These are phyloP conservation scores for Solanum aculeatissimum DNA, from an alignment of 305 asterid species.

Conservation along the genomic window DNA sequence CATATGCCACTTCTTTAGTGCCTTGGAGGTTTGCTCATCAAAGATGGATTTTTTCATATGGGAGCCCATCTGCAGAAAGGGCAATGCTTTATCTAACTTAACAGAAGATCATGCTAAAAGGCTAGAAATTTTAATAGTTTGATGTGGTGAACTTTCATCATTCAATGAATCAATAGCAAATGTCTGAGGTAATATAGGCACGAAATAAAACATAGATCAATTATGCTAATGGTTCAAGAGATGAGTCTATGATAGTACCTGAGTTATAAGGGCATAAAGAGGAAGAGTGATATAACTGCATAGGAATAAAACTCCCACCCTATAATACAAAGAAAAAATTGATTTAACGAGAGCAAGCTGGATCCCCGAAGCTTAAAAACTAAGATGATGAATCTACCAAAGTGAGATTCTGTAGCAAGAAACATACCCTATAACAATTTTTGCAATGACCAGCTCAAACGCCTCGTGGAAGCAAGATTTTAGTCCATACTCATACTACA, in stretches of 20 bases:
- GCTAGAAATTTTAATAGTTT: not conserved
- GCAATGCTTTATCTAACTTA: not conserved
- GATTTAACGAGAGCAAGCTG: not conserved
- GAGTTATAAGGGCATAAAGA: conserved; percentile 72
- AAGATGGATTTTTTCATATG: conserved; percentile 71
- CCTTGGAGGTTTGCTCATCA: conserved; percentile 83
- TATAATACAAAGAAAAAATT: conserved; percentile 10
- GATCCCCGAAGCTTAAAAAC: not conserved
- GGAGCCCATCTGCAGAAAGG: conserved; percentile 63
- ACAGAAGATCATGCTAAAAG: not conserved
- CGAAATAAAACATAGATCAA: not conserved
- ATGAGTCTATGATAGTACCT: conserved; percentile 28
- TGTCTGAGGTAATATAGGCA: not conserved
- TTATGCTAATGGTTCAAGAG: not conserved
- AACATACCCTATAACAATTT: conserved; percentile 59
- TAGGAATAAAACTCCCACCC: conserved; percentile 56
- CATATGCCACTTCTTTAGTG: conserved; percentile 86
- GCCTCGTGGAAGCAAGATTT: conserved; percentile 66
- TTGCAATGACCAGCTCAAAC: conserved; percentile 35
- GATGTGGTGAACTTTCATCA: not conserved
- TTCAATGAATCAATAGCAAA: not conserved
- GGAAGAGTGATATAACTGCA: conserved; percentile 97
- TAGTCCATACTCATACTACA: conserved; percentile 66
- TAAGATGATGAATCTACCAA: not conserved
- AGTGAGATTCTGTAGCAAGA: not conserved